Base-by-base conservation (phyloP, 1,139 yeast species). In the Taphrina deformans region DNA sequence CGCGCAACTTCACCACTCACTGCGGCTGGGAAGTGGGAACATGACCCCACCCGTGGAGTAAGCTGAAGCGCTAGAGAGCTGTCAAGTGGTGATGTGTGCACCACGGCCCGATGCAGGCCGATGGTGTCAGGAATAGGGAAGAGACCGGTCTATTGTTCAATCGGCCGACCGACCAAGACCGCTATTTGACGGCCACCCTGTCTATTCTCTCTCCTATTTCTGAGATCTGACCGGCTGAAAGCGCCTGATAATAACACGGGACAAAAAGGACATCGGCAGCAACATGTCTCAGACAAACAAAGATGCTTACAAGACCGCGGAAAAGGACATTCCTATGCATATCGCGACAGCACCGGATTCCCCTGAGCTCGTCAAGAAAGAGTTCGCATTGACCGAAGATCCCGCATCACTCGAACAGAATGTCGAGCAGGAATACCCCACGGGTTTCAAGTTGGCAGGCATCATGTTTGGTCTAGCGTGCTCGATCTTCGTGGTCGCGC, bases 401-500 rank as follows among this genome's bases (percentile, higher is more conserved):
- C 41, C 41, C 6, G 18, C n/a, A 7, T n/a, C 41, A n/a, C 18
- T 18, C 7, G 14, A 12, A n/a, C 3, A n/a, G 16, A 18, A 12
- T 38, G 41, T 24, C 16, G 50, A 23, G 35, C 53, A 48, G 35
- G 35, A 10, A 12, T 58, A 58, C 21, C 62, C 62, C 24, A 24
- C 31, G 18, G 62, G 62, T 16, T 29, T 33, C 33, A 46, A 58
- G 27, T 52, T 58, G 26, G 38, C 27, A 3, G 81, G 85, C 10
- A 71, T 84, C 16, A 46, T 77, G 3, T 78, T 65, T 31, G 67
- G 88, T 12, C 77, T 85, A 61, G 76, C 81, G 21, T 72, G 80
- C 26, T 76, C 83, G 16, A 71, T 85, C 67, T 85, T 86, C 71
- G 75, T 87, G 35, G 82, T 83, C 16, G 89, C 90, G 0, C 75